Evolutionary conservation across 768 basidiomycete species (phyloP).

Genomic region (Boletus rubropictus): DNA sequence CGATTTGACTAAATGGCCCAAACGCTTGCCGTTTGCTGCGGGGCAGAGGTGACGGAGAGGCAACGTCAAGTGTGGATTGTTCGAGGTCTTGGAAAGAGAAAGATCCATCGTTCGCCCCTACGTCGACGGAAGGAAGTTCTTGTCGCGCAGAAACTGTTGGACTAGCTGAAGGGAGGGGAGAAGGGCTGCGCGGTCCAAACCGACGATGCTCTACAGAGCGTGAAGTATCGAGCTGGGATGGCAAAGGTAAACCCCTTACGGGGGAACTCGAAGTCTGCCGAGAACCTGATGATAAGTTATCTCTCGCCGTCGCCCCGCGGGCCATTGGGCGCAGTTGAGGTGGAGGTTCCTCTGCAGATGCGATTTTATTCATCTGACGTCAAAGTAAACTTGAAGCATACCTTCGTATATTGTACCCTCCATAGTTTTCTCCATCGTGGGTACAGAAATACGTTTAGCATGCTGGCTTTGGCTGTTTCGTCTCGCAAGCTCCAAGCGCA

Average conservation of each 20-base stretch:
- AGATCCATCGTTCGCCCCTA: constrained; percentile 41
- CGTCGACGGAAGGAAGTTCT: constrained; percentile 38
- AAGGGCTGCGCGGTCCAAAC: constrained; percentile 69
- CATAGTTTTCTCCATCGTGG: constrained; percentile 41
- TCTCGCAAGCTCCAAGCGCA: constrained; percentile 76
- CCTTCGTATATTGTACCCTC: constrained; percentile 80
- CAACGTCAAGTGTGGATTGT: constrained; percentile 26
- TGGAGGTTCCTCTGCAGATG: constrained; percentile 52
- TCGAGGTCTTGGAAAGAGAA: constrained; percentile 23
- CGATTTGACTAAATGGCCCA: constrained; percentile 46
- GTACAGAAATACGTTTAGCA: constrained; percentile 36
- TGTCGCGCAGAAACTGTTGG: constrained; percentile 21
- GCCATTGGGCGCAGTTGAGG: constrained; percentile 50
- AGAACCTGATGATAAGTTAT: constrained; percentile 44
- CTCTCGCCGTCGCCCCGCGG: constrained; percentile 40
- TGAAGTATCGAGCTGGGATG: constrained; percentile 42
- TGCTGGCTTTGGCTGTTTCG: constrained; percentile 79
- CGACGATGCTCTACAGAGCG: constrained; percentile 55
- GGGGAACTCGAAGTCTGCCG: constrained; percentile 40
- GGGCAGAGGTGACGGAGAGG: constrained; percentile 49
- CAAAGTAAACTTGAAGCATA: constrained; percentile 24
- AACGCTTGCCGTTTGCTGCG: constrained; percentile 70
- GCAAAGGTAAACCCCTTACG: constrained; percentile 21
- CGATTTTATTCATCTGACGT: constrained; percentile 2
- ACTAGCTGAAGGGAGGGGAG: constrained; percentile 55